Percentiles rank a stretch among this genome's conserved stretches.
Evolutionary conservation across 108 stramenopile species (phyloP).

Genomic region (Heterococcus sp.): DNA sequence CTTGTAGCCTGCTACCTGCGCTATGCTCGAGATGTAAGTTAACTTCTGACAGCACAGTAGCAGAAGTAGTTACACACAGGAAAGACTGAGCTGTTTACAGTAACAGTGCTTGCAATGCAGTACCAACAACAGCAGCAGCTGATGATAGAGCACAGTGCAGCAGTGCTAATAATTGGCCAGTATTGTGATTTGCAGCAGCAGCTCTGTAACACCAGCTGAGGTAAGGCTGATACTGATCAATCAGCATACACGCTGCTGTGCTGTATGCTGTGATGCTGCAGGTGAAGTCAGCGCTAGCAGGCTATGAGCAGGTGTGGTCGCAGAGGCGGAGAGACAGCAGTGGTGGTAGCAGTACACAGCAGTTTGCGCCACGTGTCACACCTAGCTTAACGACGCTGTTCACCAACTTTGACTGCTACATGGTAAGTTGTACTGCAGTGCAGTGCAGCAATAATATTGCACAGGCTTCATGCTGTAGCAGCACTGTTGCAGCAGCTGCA

Average conservation of each 20-base stretch:
- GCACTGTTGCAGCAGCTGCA: no score
- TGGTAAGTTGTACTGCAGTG: neutral
- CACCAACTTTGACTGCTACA: constrained; percentile 68
- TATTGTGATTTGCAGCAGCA: no score
- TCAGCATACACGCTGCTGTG: no score
- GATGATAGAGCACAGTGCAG: neutral
- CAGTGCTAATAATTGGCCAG: neutral
- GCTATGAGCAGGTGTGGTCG: neutral
- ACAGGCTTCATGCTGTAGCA: no score
- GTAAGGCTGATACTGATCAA: no score
- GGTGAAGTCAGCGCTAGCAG: neutral
- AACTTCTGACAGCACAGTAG: no score
- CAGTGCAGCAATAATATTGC: no score
- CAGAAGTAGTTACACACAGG: neutral
- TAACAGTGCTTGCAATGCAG: neutral
- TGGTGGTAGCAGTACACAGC: neutral
- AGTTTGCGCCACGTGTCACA: constrained; percentile 34
- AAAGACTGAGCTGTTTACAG: neutral
- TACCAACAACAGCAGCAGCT: neutral
- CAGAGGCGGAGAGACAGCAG: neutral
- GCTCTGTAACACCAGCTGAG: no score
- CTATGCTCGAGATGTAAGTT: neutral
- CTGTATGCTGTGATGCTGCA: neutral
- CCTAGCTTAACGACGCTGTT: constrained; percentile 71
- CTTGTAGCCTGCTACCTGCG: constrained; percentile 6